These are phyloP conservation scores for Pseudoperonospora humuli DNA, from an alignment of 352 stramenopile genomes.

Conservation along the genomic window DNA sequence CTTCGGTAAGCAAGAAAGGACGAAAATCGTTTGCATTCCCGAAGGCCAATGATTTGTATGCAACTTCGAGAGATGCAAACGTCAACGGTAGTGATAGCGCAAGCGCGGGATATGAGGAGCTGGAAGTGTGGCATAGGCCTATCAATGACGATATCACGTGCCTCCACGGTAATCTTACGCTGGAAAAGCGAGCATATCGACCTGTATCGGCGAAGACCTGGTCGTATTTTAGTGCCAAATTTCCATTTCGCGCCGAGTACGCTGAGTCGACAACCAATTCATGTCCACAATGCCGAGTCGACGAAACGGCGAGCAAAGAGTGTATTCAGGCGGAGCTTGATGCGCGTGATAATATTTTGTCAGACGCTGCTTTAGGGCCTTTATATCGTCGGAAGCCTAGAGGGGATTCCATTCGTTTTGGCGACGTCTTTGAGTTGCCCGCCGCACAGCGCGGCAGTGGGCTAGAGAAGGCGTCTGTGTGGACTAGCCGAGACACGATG, in stretches of 20 bases:
- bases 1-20: slow-evolving; percentile 24
- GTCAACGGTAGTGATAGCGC: slow-evolving; percentile 1
- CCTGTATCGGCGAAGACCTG: slow-evolving; percentile 42
- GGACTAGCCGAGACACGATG: slow-evolving; percentile 11
- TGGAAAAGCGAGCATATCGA: slow-evolving; percentile 67
- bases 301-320: slow-evolving; percentile 43
- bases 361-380: slow-evolving; percentile 30
- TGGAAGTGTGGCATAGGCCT: slow-evolving; percentile 26
- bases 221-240: slow-evolving; percentile 58
- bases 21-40: slow-evolving; percentile 10
- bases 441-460: slow-evolving; percentile 10
- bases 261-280: slow-evolving; percentile 19
- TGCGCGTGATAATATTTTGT: slow-evolving; percentile 53
- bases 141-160: slow-evolving; percentile 78
- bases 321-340: slow-evolving; percentile 45
- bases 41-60: slow-evolving; percentile 14
- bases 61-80: background rate
- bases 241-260: slow-evolving; percentile 34
- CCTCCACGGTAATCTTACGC: slow-evolving; percentile 47
- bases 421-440: slow-evolving; percentile 41
- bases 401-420: slow-evolving; percentile 27
- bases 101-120: slow-evolving; percentile 6
- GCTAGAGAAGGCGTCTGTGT: slow-evolving; percentile 18
- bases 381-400: slow-evolving; percentile 46
- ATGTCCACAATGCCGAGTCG: slow-evolving; percentile 46